Conservation (phyloP, 2,329 filamentous ascomycete species). For the Curvularia sp. region DNA sequence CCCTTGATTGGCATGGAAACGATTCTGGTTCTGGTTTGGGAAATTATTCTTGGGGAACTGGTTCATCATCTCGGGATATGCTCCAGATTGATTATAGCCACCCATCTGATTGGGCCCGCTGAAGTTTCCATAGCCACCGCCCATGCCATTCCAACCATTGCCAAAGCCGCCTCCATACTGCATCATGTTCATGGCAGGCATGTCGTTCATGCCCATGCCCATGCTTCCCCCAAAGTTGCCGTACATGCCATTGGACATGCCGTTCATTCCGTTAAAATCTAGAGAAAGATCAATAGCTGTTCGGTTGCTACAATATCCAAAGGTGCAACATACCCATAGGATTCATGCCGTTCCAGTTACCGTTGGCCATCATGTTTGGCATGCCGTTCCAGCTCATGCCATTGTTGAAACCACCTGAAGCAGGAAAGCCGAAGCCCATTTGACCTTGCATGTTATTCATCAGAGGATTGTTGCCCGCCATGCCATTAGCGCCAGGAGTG, state of each 20-base stretch:
- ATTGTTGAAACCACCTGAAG: constrained; percentile 57
- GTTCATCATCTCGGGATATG: constrained; percentile 57
- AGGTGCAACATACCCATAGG: constrained; percentile 73
- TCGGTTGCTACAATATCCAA: neutral
- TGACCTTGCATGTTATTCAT: constrained; percentile 41
- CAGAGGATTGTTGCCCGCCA: constrained; percentile 33
- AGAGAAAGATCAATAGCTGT: constrained; percentile 21
- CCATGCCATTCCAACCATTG: constrained; percentile 68
- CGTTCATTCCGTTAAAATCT: constrained; percentile 64
- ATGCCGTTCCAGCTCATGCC: constrained; percentile 64
- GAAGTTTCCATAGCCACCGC: constrained; percentile 71
- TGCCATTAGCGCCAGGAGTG: constrained; percentile 25
- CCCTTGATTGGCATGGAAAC: constrained; percentile 74
- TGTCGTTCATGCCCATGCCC: constrained; percentile 80
- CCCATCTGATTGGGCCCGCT: constrained; percentile 59
- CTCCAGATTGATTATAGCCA: constrained; percentile 62
- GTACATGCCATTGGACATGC: constrained; percentile 82
- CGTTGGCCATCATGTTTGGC: constrained; percentile 55
- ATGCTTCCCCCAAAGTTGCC: constrained; percentile 72
- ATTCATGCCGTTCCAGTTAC: constrained; percentile 76
- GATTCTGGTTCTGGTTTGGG: constrained; percentile 73
- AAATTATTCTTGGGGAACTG: constrained; percentile 67
- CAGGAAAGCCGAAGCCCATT: constrained; percentile 54
- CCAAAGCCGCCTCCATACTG: constrained; percentile 72
- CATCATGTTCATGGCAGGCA: constrained; percentile 71